A percentile compares a stretch with the other conserved stretches of the same genome.
Conservation (phyloP, 1,139 yeast genomes). For the Trichomonascaceae sp. region DNA sequence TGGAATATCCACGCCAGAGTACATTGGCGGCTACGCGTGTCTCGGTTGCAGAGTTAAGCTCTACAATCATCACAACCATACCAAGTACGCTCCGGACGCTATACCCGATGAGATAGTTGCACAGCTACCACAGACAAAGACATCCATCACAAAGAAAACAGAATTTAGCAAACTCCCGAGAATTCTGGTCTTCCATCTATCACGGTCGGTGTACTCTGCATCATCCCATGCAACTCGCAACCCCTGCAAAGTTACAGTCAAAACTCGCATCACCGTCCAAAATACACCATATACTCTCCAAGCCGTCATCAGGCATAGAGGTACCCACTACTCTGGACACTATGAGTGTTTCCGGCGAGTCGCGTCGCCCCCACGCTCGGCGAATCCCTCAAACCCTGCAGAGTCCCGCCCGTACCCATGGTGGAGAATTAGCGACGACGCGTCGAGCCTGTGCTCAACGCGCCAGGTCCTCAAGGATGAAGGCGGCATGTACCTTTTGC, state of each 20-base stretch:
- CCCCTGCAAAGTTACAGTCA: constrained; percentile 57
- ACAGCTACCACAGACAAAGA: constrained; percentile 33
- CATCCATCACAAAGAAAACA: constrained; percentile 55
- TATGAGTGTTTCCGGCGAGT: constrained; percentile 31
- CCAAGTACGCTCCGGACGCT: constrained; percentile 13
- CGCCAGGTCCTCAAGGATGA: constrained; percentile 54
- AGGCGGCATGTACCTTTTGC: constrained; percentile 68
- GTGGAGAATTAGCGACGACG: constrained; percentile 80
- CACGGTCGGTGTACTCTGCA: constrained; percentile 71
- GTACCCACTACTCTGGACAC: constrained; percentile 84
- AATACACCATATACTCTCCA: constrained; percentile 40
- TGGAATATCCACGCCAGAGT: constrained; percentile 47
- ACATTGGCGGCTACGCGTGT: constrained; percentile 74
- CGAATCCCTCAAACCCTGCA: background rate
- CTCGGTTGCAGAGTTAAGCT: constrained; percentile 47
- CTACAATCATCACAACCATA: too few species aligned
- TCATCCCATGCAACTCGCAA: constrained; percentile 61
- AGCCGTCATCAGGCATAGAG: constrained; percentile 74
- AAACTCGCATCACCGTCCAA: constrained; percentile 33
- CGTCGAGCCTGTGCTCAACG: constrained; percentile 48
- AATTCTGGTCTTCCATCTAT: constrained; percentile 61
- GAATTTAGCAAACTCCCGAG: constrained; percentile 55
- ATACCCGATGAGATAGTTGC: constrained; percentile 22
- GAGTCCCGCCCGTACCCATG: too few species aligned
- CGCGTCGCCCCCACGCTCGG: constrained; percentile 1